Percentiles rank a stretch among this genome's conserved stretches.
These are phyloP conservation scores for Byssothecium circinans DNA, from an alignment of 2,329 filamentous ascomycete species.

Conservation along the genomic window DNA sequence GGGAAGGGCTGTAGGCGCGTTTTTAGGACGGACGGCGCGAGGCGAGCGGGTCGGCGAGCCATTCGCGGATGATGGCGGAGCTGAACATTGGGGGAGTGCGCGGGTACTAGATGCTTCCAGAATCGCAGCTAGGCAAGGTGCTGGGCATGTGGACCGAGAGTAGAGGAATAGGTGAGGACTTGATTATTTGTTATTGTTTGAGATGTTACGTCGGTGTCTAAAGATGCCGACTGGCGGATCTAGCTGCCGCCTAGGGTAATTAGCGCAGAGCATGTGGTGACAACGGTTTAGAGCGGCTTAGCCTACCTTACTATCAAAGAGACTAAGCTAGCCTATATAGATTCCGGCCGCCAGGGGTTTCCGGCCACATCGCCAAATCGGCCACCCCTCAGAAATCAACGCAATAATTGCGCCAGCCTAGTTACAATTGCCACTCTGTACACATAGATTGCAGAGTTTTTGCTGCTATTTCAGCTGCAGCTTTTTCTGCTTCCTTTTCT, in stretches of 20 bases:
- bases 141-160: conserved; percentile 1
- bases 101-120: conserved; percentile 4
- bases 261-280: too few species aligned
- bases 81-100: too few species aligned
- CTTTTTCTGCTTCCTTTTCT: too few species aligned
- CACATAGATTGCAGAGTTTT: too few species aligned
- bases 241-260: background rate
- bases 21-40: conserved; percentile 7
- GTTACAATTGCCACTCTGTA: too few species aligned
- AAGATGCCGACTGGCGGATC: conserved; percentile 1
- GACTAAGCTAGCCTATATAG: too few species aligned
- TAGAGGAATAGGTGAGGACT: background rate
- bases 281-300: conserved; percentile 2
- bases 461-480: too few species aligned
- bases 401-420: too few species aligned
- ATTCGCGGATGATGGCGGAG: too few species aligned
- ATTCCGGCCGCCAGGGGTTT: too few species aligned
- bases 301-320: conserved; percentile 9
- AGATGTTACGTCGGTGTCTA: background rate
- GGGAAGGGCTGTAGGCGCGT: conserved; percentile 3
- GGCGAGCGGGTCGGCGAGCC: conserved; percentile 3
- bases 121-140: conserved; percentile 6
- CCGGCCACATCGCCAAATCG: too few species aligned
- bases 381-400: too few species aligned
- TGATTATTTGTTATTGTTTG: background rate